Percentiles rank a stretch among this genome's conserved stretches.
These are phyloP conservation scores for Cytospora piceicola DNA, from an alignment of 2,329 filamentous ascomycete species.

Conservation along the genomic window DNA sequence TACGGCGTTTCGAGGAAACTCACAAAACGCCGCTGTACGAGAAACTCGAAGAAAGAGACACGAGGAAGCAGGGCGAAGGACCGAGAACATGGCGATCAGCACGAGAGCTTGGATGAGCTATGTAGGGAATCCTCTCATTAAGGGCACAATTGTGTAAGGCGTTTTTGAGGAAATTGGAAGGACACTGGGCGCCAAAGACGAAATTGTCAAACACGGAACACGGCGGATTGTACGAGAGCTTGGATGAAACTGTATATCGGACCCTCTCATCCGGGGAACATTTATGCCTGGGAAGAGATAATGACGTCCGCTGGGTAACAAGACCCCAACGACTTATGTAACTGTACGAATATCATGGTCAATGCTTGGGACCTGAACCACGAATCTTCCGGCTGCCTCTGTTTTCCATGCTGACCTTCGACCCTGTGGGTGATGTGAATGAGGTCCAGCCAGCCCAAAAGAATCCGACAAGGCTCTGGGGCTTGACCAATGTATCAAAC, in stretches of 20 bases:
- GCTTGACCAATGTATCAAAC: neutral
- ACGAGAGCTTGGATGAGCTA: conserved; percentile 21
- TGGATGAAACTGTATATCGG: conserved; percentile 22
- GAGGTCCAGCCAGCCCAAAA: neutral
- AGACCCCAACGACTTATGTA: conserved; percentile 27
- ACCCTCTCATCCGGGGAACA: conserved; percentile 16
- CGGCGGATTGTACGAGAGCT: conserved; percentile 5
- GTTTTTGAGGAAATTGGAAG: too few relatives aligned
- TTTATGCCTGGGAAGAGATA: conserved; percentile 18
- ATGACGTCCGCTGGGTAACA: conserved; percentile 8
- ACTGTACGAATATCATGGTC: conserved; percentile 29
- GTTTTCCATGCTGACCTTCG: neutral
- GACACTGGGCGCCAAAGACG: neutral
- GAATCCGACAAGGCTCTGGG: neutral
- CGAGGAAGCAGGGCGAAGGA: neutral
- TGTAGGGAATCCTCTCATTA: conserved; percentile 9
- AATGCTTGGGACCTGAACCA: conserved; percentile 2
- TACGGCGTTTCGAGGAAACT: conserved; percentile 16
- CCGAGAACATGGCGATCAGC: neutral
- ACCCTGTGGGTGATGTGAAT: neutral
- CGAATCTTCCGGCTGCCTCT: neutral
- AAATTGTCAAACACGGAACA: neutral
- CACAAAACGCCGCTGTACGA: neutral
- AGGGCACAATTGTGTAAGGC: conserved; percentile 8
- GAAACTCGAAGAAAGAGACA: neutral